These are phyloP conservation scores for Brassica cretica DNA, from an alignment of 345 rosid genomes.

Conservation along the genomic window DNA sequence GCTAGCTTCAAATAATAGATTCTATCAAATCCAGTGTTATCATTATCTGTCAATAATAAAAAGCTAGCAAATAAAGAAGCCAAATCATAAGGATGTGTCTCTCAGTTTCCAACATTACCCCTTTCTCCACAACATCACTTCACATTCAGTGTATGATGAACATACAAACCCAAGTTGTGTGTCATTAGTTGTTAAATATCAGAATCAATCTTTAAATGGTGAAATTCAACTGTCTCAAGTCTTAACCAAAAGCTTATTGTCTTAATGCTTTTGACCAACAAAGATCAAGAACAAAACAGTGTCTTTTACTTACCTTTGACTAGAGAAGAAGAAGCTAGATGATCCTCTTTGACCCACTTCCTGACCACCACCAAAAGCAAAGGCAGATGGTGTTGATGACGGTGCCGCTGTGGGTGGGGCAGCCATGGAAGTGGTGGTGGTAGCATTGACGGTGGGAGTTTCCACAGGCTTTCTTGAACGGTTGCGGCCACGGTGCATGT, in stretches of 20 bases:
- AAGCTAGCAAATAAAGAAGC: constrained; percentile 26
- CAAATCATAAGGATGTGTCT: constrained; percentile 25
- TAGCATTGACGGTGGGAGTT: constrained; percentile 61
- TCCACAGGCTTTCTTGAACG: constrained; percentile 99
- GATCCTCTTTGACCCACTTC: constrained; percentile 46
- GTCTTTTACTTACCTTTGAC: constrained; percentile 50
- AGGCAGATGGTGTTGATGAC: constrained; percentile 16
- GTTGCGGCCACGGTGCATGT: constrained; percentile 99
- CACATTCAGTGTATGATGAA: neutral
- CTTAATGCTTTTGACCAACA: constrained; percentile 24
- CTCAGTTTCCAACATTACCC: constrained; percentile 44
- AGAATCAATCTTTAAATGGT: neutral
- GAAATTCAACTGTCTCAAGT: constrained; percentile 16
- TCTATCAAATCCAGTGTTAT: constrained; percentile 39
- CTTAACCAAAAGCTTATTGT: constrained; percentile 26
- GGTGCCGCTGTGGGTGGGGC: constrained; percentile 35
- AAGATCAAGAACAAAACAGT: constrained; percentile 23
- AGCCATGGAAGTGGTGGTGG: constrained; percentile 31
- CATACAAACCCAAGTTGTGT: constrained; percentile 7
- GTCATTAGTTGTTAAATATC: neutral
- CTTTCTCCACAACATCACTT: constrained; percentile 23
- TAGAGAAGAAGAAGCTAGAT: constrained; percentile 47
- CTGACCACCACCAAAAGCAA: constrained; percentile 38
- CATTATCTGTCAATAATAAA: constrained; percentile 13
- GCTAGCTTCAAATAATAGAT: constrained; percentile 31